Evolutionary conservation across 225 moss, liverwort and hornwort species (phyloP), one percentile per base, ranked within the genome.

Genomic region (Takakia lepidozioides): DNA sequence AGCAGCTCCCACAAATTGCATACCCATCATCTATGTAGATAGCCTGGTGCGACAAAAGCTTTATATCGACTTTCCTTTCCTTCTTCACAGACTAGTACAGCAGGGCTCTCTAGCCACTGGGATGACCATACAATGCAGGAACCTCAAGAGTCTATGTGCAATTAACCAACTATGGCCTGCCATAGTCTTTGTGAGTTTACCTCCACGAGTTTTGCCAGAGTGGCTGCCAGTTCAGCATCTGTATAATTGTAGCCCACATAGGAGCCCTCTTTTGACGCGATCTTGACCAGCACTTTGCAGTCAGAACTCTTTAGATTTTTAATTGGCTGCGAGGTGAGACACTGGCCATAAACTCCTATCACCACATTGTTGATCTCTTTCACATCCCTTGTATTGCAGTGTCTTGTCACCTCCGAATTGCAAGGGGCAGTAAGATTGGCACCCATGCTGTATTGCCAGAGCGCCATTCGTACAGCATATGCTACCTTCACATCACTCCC

Each of bases 401-500:
- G 38, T 17, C 54, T 58, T 27, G 37, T 62, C 35, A 71, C 75
- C 5, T 25, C 41, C 18, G 54, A 57, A 49, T 76, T 70, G 35
- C 75, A 76, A 28, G 66, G 62, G 47, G 18, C 9, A 3, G 75
- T 76, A 16, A 76, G 62, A 19, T 56, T 49, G 22, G 75, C 52
- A 3, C 58, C 55, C 3, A 66, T 49, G 35, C 62, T 43, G 36
- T 76, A 76, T 35, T 76, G 75, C 41, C 62, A 76, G 11, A 76
- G 66, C 24, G 75, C 75, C 71, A 71, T 71, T 38, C 71, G 58
- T 19, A 60, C 62, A 17, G 75, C 70, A 58, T 76, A 76, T 32
- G 62, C 65, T 24, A 75, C 75, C 75, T 75, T 55, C 44, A 49
- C 9, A 46, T n/a, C n/a, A n/a, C n/a, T n/a, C n/a, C n/a, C n/a